Conservation (phyloP, 2,329 filamentous ascomycete genomes). For the Fusarium dlaminii region DNA sequence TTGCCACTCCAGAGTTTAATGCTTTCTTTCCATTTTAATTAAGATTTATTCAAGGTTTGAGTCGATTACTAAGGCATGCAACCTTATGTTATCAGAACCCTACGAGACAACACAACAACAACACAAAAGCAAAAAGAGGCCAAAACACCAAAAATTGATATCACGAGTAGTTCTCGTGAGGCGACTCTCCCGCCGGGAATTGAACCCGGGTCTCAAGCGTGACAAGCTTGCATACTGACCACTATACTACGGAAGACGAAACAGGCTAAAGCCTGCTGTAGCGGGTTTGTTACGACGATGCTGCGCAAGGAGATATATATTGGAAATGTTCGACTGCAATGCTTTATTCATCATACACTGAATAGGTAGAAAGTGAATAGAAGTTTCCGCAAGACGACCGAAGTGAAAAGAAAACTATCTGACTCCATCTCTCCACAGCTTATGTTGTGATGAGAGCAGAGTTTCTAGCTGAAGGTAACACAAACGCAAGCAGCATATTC, state of each 20-base stretch:
- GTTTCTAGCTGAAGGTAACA: not conserved
- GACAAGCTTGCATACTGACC: constrained; percentile 47
- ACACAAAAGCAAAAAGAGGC: not conserved
- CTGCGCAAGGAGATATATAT: not conserved
- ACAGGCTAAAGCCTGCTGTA: not conserved
- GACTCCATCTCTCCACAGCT: not conserved
- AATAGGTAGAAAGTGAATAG: not conserved
- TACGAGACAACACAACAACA: not conserved
- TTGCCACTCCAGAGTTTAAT: not conserved
- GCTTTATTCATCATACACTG: not conserved
- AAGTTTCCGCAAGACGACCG: not conserved
- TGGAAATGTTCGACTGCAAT: accelerated
- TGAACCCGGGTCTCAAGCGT: constrained; percentile 45
- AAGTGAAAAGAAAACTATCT: not conserved
- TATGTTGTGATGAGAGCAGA: not conserved
- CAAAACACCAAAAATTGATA: constrained; percentile 24
- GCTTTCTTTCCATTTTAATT: not conserved
- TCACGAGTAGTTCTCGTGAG: constrained; percentile 21
- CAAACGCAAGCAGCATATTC: not conserved
- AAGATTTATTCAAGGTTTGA: not conserved
- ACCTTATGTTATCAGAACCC: not conserved
- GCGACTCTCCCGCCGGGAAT: constrained; percentile 44
- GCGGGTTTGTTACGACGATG: not conserved
- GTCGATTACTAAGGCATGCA: not conserved
- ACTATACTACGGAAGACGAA: constrained; percentile 34